A percentile compares a stretch with the other conserved stretches of the same genome.
phyloP scores from a whole-genome alignment of 495 filamentous ascomycete genomes.

The Aspergillus coremiiformis region DNA sequence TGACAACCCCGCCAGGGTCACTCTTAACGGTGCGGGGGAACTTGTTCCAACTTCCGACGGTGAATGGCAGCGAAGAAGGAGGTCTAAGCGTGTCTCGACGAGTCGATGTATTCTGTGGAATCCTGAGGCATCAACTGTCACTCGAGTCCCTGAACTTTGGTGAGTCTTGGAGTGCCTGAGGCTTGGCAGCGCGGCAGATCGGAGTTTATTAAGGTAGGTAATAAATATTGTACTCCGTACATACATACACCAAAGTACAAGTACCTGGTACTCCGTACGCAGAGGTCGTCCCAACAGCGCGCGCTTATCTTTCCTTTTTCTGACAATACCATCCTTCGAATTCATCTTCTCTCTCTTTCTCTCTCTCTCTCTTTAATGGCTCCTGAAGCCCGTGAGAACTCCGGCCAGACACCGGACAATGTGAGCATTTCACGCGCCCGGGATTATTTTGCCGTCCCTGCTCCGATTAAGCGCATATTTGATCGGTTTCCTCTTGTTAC shows the following conservation, averaged over 20 bases:
- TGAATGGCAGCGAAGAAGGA: not conserved
- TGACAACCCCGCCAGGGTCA: not conserved
- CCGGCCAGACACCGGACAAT: conserved; percentile 18
- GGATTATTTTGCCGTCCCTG: conserved; percentile 59
- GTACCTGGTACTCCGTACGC: no score
- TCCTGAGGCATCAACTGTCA: not conserved
- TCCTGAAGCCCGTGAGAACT: conserved; percentile 21
- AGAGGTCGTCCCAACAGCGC: not conserved
- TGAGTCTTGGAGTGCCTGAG: conserved; percentile 6
- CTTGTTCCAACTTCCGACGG: no score
- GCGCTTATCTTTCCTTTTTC: no score
- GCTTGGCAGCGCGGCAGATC: conserved; percentile 5
- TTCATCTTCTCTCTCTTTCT: not conserved
- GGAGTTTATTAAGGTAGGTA: conserved; percentile 4
- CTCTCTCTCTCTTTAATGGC: conserved; percentile 27
- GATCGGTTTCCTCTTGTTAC: conserved; percentile 70
- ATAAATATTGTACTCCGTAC: no score
- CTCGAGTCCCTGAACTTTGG: conserved; percentile 9
- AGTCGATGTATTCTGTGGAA: no score
- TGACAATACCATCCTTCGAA: no score
- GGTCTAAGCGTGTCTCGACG: not conserved
- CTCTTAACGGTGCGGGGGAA: not conserved
- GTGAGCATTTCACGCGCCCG: conserved; percentile 15
- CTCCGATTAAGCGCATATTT: conserved; percentile 73
- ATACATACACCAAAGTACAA: no score